A percentile compares a stretch with the other conserved stretches of the same genome.
phyloP scores from a whole-genome alignment of 257 asterid species.

The Nyctanthes arbortristis region DNA sequence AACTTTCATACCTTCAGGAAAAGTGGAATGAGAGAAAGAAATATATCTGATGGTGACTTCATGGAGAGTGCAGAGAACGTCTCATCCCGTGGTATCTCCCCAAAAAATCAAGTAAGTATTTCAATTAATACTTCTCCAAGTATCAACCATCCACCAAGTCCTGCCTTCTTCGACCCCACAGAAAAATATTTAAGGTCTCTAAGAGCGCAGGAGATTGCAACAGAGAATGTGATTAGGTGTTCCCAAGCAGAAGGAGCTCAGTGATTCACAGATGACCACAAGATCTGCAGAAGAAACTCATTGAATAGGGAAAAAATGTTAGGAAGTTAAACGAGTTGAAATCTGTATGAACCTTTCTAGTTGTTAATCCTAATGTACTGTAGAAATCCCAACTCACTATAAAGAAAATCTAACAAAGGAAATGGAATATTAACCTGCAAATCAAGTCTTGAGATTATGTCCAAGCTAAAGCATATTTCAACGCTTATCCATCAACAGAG shows the following conservation, averaged over 20 bases:
- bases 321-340: too few species aligned
- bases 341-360: too few species aligned
- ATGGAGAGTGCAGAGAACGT: neutral
- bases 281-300: neutral
- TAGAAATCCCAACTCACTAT: too few species aligned
- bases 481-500: too few species aligned
- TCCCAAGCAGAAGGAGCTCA: neutral
- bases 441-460: too few species aligned
- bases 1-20: constrained; percentile 26
- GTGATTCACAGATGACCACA: neutral
- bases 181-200: constrained; percentile 2
- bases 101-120: constrained; percentile 29
- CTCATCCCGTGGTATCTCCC: constrained; percentile 4
- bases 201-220: constrained; percentile 10
- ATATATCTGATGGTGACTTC: neutral
- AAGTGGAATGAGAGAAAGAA: constrained; percentile 4
- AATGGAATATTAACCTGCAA: too few species aligned
- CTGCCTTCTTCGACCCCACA: constrained; percentile 28
- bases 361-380: too few species aligned
- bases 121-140: constrained; percentile 15
- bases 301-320: too few species aligned
- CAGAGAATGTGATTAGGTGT: neutral
- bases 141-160: constrained; percentile 36
- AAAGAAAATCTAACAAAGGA: too few species aligned
- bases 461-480: too few species aligned